Evolutionary conservation across 2,329 filamentous ascomycete species (phyloP), one percentile per base, ranked within the genome.

Genomic region (Eurotiales sp.): DNA sequence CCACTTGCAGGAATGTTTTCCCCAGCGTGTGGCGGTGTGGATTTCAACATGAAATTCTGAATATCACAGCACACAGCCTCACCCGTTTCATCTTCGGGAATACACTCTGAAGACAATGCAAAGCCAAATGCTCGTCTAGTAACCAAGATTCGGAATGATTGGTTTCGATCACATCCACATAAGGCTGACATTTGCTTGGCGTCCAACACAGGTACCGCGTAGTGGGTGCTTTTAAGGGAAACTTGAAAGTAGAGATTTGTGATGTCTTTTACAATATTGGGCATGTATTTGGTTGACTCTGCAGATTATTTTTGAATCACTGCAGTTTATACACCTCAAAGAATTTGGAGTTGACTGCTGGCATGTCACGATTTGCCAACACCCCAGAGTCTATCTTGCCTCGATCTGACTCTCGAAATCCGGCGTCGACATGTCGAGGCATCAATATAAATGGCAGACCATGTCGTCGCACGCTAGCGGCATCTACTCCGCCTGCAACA

Each of bases 361-460:
- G 41, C 42, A 87, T 87, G 84, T 80, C 84, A 54, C 83, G 84
- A 68, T 79, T 84, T 56, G 73, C 79, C 50, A 80, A 85, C 64
- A 95, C 90, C 0, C 91, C 92, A 57, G 91, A 96, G 74, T 86
- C 87, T 17, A 74, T 86, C 23, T 76, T 96, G 53, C 80, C 79
- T 52, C 86, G 91, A 52, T 84, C 84, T 62, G 91, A 96, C 76
- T 95, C 90, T 46, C 89, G 87, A 66, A 86, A 95, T 59, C 86
- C 90, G 2, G 78, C 81, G 1, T 86, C 85, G 11, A 96, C 91
- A 66, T 99, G 93, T 72, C 85, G 86, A 72, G 93, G 93, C 52
- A 82, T 97, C 56, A 96, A 90, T 3, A 79, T 83, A 23, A 83
- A 78, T 59, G 93, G 93, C n/a, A 80, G 84, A 45, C 87, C 89